These are phyloP conservation scores for Ligustrum vulgare DNA, from an alignment of 257 asterid species.

Conservation along the genomic window DNA sequence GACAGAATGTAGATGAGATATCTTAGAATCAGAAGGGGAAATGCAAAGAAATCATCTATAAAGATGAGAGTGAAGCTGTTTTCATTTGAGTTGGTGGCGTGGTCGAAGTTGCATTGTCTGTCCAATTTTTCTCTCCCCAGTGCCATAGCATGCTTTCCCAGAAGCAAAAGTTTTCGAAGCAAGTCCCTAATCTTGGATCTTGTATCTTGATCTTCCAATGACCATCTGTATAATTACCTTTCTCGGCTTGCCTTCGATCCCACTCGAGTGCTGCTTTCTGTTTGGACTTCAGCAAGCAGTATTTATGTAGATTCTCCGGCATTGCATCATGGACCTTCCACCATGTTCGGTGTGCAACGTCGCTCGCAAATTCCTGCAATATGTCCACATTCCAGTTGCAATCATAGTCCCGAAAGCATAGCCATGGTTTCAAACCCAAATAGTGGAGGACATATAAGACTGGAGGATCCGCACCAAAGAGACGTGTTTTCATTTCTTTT, in stretches of 20 bases:
- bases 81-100: conserved; percentile 33
- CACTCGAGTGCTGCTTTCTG: conserved; percentile 90
- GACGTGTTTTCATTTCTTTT: conserved; percentile 56
- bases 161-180: conserved; percentile 79
- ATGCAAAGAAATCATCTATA: conserved; percentile 19
- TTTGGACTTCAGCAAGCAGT: conserved; percentile 76
- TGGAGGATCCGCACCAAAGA: conserved; percentile 82
- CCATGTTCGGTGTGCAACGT: conserved; percentile 81
- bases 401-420: conserved; percentile 86
- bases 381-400: conserved; percentile 86
- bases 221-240: conserved; percentile 69
- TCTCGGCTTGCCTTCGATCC: conserved; percentile 83
- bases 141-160: conserved; percentile 98
- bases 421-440: conserved; percentile 83
- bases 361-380: conserved; percentile 76
- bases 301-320: conserved; percentile 79
- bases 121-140: conserved; percentile 89
- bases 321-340: conserved; percentile 94
- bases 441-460: conserved; percentile 78
- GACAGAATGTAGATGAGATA: neutral
- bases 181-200: conserved; percentile 55
- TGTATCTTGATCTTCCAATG: conserved; percentile 71
- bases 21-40: neutral
- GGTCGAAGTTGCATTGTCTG: conserved; percentile 57
- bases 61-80: conserved; percentile 44